Conservation (phyloP, 2,329 filamentous ascomycete species). For the Dactylellina haptotyla region DNA sequence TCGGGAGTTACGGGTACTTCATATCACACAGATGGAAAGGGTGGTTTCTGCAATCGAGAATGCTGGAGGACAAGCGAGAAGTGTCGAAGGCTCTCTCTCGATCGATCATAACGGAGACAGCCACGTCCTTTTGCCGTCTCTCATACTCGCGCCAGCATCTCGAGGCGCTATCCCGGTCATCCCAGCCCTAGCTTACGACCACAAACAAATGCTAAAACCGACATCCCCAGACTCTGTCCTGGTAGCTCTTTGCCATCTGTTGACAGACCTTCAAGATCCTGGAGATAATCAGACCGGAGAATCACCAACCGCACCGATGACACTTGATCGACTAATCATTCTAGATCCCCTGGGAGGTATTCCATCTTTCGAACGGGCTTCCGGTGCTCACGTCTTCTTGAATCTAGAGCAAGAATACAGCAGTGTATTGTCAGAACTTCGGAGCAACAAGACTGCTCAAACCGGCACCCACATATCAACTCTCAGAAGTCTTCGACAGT, state of each 20-base stretch:
- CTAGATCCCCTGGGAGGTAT: constrained; percentile 88
- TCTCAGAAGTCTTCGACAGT: constrained; percentile 74
- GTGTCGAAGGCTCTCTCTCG: constrained; percentile 55
- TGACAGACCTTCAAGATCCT: constrained; percentile 67
- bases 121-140: constrained; percentile 60
- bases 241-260: constrained; percentile 79
- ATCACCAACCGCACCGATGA: constrained; percentile 61
- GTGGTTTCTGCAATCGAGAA: constrained; percentile 56
- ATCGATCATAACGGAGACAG: constrained; percentile 62
- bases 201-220: constrained; percentile 62
- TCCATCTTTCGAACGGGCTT: constrained; percentile 71
- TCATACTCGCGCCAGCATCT: constrained; percentile 73
- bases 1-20: constrained; percentile 13
- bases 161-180: constrained; percentile 77
- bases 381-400: constrained; percentile 82
- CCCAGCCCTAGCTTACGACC: constrained; percentile 71
- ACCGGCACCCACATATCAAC: constrained; percentile 71
- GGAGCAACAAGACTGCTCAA: constrained; percentile 58
- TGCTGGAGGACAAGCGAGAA: constrained; percentile 49
- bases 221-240: constrained; percentile 73
- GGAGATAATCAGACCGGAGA: constrained; percentile 59
- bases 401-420: constrained; percentile 92
- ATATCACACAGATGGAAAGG: constrained; percentile 54
- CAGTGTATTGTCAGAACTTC: constrained; percentile 73
- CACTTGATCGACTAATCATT: constrained; percentile 85